These are phyloP conservation scores for Wallacemonas sp. DNA, from an alignment of 208 protist species.

Conservation along the genomic window DNA sequence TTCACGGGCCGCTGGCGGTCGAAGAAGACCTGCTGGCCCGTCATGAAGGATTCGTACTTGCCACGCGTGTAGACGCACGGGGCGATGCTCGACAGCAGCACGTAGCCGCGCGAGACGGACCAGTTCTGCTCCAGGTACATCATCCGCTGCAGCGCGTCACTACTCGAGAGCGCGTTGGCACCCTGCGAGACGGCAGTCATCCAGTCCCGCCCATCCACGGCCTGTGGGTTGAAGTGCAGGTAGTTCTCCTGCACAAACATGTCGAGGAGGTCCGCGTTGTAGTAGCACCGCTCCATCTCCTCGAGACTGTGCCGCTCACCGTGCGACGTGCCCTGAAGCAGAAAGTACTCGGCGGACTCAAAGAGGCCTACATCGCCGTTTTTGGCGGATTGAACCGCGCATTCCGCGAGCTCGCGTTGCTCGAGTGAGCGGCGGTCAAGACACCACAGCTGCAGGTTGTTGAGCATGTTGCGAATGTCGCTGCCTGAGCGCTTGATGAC, in stretches of 20 bases:
- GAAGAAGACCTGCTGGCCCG: conserved; percentile 71
- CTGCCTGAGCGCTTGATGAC: conserved; percentile 89
- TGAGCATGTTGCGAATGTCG: conserved; percentile 97
- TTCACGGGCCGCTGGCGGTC: conserved; percentile 86
- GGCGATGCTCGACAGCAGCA: conserved; percentile 74
- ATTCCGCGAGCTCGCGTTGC: conserved; percentile 65
- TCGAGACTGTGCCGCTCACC: conserved; percentile 64
- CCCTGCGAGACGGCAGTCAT: conserved; percentile 59
- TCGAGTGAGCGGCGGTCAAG: conserved; percentile 48
- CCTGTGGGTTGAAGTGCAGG: conserved; percentile 81
- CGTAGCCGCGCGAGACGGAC: conserved; percentile 75
- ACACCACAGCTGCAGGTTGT: conserved; percentile 96
- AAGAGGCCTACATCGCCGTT: conserved; percentile 93
- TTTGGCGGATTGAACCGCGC: conserved; percentile 81
- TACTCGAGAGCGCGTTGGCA: conserved; percentile 65
- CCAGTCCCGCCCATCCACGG: conserved; percentile 28
- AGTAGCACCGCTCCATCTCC: conserved; percentile 87
- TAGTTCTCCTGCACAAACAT: conserved; percentile 97
- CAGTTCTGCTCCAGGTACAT: conserved; percentile 92
- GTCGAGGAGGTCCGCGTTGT: conserved; percentile 92
- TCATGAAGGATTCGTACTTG: conserved; percentile 85
- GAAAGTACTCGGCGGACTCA: conserved; percentile 86
- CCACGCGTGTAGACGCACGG: conserved; percentile 84
- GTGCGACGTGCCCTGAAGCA: conserved; percentile 71
- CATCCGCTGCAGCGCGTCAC: conserved; percentile 71